Conservation (phyloP, 345 rosid species). For the Eucalyptus leucophloia region DNA sequence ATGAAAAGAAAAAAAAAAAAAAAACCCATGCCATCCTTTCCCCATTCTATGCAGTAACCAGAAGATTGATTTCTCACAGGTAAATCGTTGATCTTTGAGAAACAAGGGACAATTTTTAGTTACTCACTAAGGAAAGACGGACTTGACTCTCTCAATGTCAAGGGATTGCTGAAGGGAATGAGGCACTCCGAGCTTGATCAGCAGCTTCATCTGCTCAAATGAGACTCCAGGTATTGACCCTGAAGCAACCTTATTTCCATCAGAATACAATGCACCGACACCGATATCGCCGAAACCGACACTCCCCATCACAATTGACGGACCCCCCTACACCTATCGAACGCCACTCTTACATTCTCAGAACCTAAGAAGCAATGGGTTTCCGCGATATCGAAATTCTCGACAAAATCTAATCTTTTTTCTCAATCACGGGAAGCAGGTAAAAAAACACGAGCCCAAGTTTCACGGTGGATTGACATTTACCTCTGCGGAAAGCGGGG, state of each 20-base stretch:
- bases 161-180: slow-evolving; percentile 59
- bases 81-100: neutral
- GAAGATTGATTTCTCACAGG: neutral
- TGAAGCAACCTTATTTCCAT: slow-evolving; percentile 5
- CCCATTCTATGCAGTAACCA: neutral
- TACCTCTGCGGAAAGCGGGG: slow-evolving; percentile 87
- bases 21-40: neutral
- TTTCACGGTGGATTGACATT: neutral
- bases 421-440: neutral
- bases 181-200: slow-evolving; percentile 88
- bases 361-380: neutral
- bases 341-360: neutral
- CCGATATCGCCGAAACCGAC: neutral
- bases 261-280: neutral
- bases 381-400: neutral
- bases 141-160: slow-evolving; percentile 57
- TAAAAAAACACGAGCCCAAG: neutral
- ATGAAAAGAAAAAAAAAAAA: neutral
- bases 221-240: slow-evolving; percentile 90
- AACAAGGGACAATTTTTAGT: neutral
- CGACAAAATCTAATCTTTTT: neutral
- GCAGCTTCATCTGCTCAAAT: slow-evolving; percentile 77
- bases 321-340: neutral
- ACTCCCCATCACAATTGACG: neutral
- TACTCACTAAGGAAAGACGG: slow-evolving; percentile 89